phyloP scores from a whole-genome alignment of 768 basidiomycete genomes.

The Phanerodontia chrysosporium region DNA sequence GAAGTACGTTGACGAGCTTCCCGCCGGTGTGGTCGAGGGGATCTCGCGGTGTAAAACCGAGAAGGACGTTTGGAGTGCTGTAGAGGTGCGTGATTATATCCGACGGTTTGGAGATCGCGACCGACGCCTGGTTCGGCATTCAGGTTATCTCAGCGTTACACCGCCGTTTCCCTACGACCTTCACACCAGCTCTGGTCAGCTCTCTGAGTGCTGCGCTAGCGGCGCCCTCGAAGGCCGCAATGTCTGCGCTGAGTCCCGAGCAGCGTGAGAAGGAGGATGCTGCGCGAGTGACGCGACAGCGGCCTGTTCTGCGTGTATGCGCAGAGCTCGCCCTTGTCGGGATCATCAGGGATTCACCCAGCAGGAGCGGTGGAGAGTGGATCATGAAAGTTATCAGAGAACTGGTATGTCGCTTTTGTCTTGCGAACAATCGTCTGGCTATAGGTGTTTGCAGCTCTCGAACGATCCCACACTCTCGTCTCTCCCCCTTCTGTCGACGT shows the following conservation, averaged over 20 bases:
- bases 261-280: conserved; percentile 93
- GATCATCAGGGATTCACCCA: conserved; percentile 68
- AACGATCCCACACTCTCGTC: conserved; percentile 86
- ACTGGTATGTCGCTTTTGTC: conserved; percentile 51
- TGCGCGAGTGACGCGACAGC: conserved; percentile 71
- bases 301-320: conserved; percentile 82
- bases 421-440: conserved; percentile 7
- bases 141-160: conserved; percentile 89
- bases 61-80: conserved; percentile 86
- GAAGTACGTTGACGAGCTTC: conserved; percentile 96
- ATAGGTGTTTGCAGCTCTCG: conserved; percentile 54
- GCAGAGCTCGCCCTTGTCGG: conserved; percentile 89
- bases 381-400: conserved; percentile 86
- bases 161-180: conserved; percentile 76
- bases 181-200: conserved; percentile 68
- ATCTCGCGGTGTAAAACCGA: conserved; percentile 85
- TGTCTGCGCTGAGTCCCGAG: conserved; percentile 60
- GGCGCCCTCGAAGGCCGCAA: conserved; percentile 51
- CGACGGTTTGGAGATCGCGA: not conserved
- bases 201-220: conserved; percentile 54
- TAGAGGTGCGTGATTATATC: conserved; percentile 61
- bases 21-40: conserved; percentile 83
- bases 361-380: conserved; percentile 77
- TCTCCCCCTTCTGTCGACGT: conserved; percentile 84
- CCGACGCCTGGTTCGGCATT: conserved; percentile 3